Percentiles rank a stretch among this genome's conserved stretches.
Evolutionary conservation across 352 stramenopile genomes (phyloP).

Genomic region (Blastocystis sp.): DNA sequence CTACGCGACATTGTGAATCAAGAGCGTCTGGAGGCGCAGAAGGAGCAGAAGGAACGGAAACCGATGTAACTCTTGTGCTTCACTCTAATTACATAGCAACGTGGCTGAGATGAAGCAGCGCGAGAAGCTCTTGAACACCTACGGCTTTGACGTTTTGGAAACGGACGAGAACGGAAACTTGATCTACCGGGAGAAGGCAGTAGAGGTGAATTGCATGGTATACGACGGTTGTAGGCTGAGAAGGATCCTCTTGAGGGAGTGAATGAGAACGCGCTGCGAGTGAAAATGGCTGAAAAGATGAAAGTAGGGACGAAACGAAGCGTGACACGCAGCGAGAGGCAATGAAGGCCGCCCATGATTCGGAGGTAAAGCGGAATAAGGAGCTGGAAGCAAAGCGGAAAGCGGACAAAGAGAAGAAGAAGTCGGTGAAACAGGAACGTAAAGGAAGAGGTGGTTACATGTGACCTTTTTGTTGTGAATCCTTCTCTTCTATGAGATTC

Average conservation of each 20-base stretch:
- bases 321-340: background rate
- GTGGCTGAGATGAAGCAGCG: constrained; percentile 4
- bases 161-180: constrained; percentile 12
- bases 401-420: constrained; percentile 38
- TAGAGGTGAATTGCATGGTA: background rate
- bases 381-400: constrained; percentile 42
- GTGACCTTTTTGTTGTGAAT: constrained; percentile 14
- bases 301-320: background rate
- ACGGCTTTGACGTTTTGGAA: constrained; percentile 44
- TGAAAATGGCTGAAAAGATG: constrained; percentile 47
- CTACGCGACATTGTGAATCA: constrained; percentile 3
- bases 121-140: constrained; percentile 42
- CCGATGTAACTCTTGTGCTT: background rate
- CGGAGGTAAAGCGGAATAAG: constrained; percentile 38
- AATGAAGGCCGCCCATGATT: constrained; percentile 26
- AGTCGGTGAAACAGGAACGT: background rate
- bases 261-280: constrained; percentile 40
- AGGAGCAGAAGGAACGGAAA: background rate
- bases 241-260: constrained; percentile 25
- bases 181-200: constrained; percentile 44
- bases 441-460: constrained; percentile 20
- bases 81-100: background rate
- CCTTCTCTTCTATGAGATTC: background rate
- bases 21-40: constrained; percentile 31
- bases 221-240: background rate